These are phyloP conservation scores for Tricholoma sp. DNA, from an alignment of 768 basidiomycete species.

Conservation along the genomic window DNA sequence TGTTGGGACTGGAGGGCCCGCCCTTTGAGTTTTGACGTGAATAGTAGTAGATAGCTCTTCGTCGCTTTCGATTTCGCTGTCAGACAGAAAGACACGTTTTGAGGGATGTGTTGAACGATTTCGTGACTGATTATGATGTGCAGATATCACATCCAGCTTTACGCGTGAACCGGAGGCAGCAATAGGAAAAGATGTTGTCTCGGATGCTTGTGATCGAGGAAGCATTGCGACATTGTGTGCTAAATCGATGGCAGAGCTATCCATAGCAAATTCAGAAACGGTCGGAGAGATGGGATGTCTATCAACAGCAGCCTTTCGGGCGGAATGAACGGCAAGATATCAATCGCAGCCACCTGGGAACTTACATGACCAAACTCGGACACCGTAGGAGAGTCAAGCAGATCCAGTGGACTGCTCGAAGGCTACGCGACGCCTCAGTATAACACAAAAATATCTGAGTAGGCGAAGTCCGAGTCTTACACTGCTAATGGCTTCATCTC, in stretches of 20 bases:
- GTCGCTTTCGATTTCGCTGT: neutral
- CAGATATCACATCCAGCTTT: slow-evolving; percentile 4
- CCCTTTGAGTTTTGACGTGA: neutral
- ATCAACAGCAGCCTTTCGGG: neutral
- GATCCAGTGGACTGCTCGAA: neutral
- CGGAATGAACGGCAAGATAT: neutral
- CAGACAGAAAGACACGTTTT: neutral
- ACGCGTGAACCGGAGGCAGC: slow-evolving; percentile 13
- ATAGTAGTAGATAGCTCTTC: neutral
- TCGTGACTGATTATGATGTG: no score
- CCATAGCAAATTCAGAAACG: slow-evolving; percentile 14
- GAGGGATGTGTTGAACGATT: no score
- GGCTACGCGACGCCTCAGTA: neutral
- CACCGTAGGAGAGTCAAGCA: slow-evolving; percentile 12
- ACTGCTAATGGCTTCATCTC: neutral
- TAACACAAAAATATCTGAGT: neutral
- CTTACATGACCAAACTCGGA: slow-evolving; percentile 12
- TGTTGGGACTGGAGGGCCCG: neutral
- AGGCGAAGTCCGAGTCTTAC: no score
- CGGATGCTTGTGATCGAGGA: neutral
- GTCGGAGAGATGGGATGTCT: slow-evolving; percentile 16
- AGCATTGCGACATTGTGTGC: neutral
- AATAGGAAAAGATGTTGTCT: neutral
- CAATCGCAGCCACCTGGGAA: neutral
- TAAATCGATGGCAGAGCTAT: neutral